phyloP scores from a whole-genome alignment of 306 rosid genomes.

The Cucurbita argyrosperma region DNA sequence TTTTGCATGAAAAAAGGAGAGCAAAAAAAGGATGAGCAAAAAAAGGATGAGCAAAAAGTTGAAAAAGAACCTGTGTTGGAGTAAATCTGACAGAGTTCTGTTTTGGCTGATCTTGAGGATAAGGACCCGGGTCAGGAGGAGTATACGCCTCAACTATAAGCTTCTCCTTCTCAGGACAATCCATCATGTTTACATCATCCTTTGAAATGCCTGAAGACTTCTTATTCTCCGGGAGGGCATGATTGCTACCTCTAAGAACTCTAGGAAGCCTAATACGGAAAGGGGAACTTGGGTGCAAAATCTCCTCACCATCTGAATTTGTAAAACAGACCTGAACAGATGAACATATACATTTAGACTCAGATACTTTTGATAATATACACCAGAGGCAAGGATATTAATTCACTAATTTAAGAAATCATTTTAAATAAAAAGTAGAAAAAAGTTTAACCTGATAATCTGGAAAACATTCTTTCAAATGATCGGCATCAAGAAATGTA shows the following conservation, averaged over 20 bases:
- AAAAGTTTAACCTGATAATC: conserved; percentile 47
- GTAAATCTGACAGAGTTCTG: conserved; percentile 90
- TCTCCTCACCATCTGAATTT: conserved; percentile 43
- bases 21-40: not conserved
- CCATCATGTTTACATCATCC: conserved; percentile 20
- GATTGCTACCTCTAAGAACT: conserved; percentile 33
- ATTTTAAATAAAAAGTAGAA: conserved; percentile 2
- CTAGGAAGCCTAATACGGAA: conserved; percentile 71
- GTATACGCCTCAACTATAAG: conserved; percentile 67
- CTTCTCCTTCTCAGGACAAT: conserved; percentile 40
- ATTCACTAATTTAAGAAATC: not conserved
- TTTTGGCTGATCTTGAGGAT: conserved; percentile 97
- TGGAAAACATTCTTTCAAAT: conserved; percentile 57
- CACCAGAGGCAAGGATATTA: not conserved
- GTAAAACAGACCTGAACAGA: conserved; percentile 50
- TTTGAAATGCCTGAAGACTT: conserved; percentile 26
- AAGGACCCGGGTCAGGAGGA: conserved; percentile 93
- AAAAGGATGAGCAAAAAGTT: not conserved
- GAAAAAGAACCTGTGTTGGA: conserved; percentile 61
- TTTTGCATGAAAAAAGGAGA: not conserved
- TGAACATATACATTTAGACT: conserved; percentile 7
- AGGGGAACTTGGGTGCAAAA: conserved; percentile 62
- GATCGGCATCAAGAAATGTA: conserved; percentile 76
- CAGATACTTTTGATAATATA: not conserved
- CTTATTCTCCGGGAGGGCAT: conserved; percentile 37